These are phyloP conservation scores for Sporothrix pseudoabietina DNA, from an alignment of 2,329 filamentous ascomycete genomes.

Conservation along the genomic window DNA sequence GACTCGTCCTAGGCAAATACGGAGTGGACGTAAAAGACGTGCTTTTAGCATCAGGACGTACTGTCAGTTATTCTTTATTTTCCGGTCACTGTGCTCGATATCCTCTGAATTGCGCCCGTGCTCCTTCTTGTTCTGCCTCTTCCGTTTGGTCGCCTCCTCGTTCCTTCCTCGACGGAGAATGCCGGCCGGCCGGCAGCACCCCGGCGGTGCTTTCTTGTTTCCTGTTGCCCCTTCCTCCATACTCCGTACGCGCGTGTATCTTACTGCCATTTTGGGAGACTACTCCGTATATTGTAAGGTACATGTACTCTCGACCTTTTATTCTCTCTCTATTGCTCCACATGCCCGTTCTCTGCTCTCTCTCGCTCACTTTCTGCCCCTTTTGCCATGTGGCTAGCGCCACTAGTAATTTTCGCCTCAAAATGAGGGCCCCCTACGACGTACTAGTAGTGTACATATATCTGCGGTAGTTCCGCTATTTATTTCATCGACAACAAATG, in stretches of 20 bases:
- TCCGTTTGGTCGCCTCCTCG: neutral
- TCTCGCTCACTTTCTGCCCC: neutral
- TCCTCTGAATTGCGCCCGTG: neutral
- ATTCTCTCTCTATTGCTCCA: neutral
- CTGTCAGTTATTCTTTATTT: neutral
- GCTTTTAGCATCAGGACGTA: neutral
- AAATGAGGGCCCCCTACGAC: neutral
- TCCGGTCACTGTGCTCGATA: neutral
- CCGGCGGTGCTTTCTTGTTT: conserved; percentile 1
- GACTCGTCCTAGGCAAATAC: neutral
- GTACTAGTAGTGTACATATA: too few relatives aligned
- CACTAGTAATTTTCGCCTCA: neutral
- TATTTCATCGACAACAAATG: neutral
- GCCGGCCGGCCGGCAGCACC: conserved; percentile 13
- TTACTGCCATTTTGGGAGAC: neutral
- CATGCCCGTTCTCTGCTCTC: neutral
- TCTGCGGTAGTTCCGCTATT: neutral
- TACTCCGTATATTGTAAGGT: neutral
- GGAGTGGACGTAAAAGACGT: neutral
- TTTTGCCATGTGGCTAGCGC: conserved; percentile 23
- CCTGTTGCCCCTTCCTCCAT: neutral
- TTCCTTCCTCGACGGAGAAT: neutral
- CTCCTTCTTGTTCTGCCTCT: neutral
- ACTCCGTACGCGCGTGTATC: neutral
- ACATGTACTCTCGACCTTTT: neutral